phyloP scores from a whole-genome alignment of 2,329 filamentous ascomycete genomes.

The Penicillium sp. region DNA sequence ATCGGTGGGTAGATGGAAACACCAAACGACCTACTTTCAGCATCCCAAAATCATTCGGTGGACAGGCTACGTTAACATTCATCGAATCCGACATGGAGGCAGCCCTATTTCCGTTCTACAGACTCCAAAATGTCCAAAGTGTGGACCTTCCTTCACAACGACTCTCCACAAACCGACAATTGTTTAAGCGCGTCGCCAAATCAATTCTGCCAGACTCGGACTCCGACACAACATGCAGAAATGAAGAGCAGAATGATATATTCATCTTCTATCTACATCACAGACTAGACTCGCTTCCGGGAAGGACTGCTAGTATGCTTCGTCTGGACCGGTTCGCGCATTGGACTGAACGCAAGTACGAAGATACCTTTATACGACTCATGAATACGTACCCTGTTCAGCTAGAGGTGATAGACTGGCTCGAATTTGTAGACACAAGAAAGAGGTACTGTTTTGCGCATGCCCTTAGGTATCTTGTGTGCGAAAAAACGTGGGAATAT shows the following conservation, averaged over 20 bases:
- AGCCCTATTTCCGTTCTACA: not conserved
- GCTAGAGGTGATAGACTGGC: not conserved
- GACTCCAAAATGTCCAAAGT: conserved; percentile 1
- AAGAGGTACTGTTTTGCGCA: not conserved
- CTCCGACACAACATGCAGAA: not conserved
- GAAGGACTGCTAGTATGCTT: not conserved
- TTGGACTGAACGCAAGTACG: not conserved
- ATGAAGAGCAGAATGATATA: not conserved
- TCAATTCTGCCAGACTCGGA: not conserved
- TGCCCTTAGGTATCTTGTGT: too few relatives aligned
- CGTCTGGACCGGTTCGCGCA: conserved; percentile 1
- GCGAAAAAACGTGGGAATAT: too few relatives aligned
- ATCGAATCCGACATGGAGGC: not conserved
- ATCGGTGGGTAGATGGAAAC: not conserved
- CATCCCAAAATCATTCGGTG: not conserved
- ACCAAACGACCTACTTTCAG: not conserved
- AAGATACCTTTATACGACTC: not conserved
- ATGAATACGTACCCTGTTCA: not conserved
- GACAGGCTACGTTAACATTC: not conserved
- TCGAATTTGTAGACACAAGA: not conserved
- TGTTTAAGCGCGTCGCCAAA: not conserved
- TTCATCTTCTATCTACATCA: not conserved
- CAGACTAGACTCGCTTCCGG: not conserved
- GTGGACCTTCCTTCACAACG: not conserved
- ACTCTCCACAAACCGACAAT: not conserved